A percentile compares a stretch with the other conserved stretches of the same genome.
These are phyloP conservation scores for Vaccinium corymbosum DNA, from an alignment of 148 eudicot genomes.

Conservation along the genomic window DNA sequence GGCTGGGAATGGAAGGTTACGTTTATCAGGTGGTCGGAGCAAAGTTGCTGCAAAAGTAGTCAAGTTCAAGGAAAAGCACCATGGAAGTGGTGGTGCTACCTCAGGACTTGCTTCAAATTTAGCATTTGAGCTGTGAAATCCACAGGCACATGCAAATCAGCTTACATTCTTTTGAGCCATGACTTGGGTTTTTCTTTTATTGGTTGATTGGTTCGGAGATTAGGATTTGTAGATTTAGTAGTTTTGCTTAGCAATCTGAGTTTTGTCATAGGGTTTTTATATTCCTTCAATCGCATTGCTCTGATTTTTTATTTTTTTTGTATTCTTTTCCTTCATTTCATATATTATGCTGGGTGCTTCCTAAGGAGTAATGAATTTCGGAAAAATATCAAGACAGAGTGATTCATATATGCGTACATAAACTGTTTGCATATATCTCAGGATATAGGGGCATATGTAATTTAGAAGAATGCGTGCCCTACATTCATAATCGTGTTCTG, in stretches of 20 bases:
- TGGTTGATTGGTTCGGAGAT: not conserved
- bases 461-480: not conserved
- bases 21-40: not conserved
- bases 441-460: not conserved
- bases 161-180: constrained; percentile 15
- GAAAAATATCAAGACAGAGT: not conserved
- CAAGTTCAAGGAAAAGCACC: no score
- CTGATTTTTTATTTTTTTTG: not conserved
- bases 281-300: not conserved
- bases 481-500: not conserved
- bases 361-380: not conserved
- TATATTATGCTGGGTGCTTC: not conserved
- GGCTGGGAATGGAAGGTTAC: not conserved
- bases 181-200: not conserved
- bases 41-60: no score
- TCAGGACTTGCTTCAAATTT: no score
- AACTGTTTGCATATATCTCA: no score
- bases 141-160: no score
- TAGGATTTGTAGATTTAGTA: not conserved
- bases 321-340: not conserved
- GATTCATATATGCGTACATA: no score
- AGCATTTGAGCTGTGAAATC: no score
- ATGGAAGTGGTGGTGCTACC: no score
- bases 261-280: not conserved
- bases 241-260: not conserved